Base-by-base conservation (phyloP, 2,329 filamentous ascomycete species). In the Xylariaceae sp. region DNA sequence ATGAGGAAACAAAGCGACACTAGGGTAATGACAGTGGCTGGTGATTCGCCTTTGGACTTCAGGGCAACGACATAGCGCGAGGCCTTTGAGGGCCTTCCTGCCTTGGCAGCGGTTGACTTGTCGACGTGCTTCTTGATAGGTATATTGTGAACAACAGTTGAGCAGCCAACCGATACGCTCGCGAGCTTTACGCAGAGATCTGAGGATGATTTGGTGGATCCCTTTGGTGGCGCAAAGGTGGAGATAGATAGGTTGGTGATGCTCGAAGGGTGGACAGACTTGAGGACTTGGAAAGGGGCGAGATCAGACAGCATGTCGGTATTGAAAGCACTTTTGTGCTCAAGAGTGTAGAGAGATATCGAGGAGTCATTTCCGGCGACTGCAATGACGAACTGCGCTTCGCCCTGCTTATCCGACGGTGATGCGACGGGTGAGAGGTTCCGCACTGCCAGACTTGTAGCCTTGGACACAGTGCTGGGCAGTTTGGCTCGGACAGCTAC, bases 321-420 rank as follows among this genome's bases (percentile, higher is more conserved):
- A 7, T 73, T 71, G 19, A 71, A 72, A 28, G 78, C 72, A 16
- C 74, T 71, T 56, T 78, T 78, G 70, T 91, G 90, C 63, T 96
- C 89, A 56, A 96, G 77, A 0, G 91, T 93, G 73, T 88, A 89
- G 24, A 96, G 77, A 4, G 85, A 85, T 63, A 96, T 87, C 9
- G 91, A 92, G 58, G 87, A 86, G 72, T 96, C 90, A 66, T 90
- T 89, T 7, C 88, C 89, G 2, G 90, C 90, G 12, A 96, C 86
- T 6, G 92, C 93, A 63, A 96, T 82, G 43, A 89, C 84, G 63
- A 92, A 89, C 74, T 97, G 92, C 43, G 87, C 84, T 57, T 89
- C 86, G 49, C 83, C 84, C 48, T 85, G 74, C 45, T 72, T 77
- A 1, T 81, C 75, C 1, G 71, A 78, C 0, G 82, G 75, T 9